Percentiles rank a stretch among this genome's conserved stretches.
Evolutionary conservation across 176 grass and related monocot genomes (phyloP).

Genomic region (Dendrocalamus sinicus): DNA sequence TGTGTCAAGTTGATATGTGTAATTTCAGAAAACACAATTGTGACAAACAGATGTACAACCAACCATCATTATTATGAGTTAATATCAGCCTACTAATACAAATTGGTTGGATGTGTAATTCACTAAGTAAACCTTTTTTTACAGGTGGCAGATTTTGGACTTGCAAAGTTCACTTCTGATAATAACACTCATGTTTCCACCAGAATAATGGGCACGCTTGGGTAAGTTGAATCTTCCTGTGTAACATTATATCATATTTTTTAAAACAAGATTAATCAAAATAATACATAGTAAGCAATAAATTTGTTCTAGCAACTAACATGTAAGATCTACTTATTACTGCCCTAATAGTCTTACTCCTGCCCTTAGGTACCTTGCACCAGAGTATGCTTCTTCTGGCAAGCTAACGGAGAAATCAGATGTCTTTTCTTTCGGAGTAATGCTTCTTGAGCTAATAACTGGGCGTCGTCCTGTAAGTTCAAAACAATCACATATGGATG

Average conservation of each 20-base stretch:
- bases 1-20: conserved; percentile 9
- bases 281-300: not conserved
- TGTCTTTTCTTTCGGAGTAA: conserved; percentile 93
- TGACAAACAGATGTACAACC: conserved; percentile 13
- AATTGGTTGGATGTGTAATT: conserved; percentile 1
- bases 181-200: conserved; percentile 91
- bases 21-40: conserved; percentile 21
- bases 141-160: conserved; percentile 98
- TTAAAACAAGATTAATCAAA: not conserved
- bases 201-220: conserved; percentile 94
- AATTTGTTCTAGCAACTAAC: not conserved
- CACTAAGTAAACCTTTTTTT: conserved; percentile 30
- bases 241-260: conserved; percentile 26
- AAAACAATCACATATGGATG: conserved; percentile 72
- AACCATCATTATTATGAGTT: conserved; percentile 30
- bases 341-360: conserved; percentile 29
- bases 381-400: conserved; percentile 95
- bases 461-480: conserved; percentile 84
- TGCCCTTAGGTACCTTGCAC: conserved; percentile 83
- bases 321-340: not conserved
- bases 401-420: conserved; percentile 97
- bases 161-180: conserved; percentile 85
- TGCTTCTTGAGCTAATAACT: conserved; percentile 98
- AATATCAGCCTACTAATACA: conserved; percentile 28
- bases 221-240: conserved; percentile 55